Evolutionary conservation across 2,329 filamentous ascomycete genomes (phyloP), one percentile per base, ranked within the genome.

Genomic region (Aspergillus sp.): DNA sequence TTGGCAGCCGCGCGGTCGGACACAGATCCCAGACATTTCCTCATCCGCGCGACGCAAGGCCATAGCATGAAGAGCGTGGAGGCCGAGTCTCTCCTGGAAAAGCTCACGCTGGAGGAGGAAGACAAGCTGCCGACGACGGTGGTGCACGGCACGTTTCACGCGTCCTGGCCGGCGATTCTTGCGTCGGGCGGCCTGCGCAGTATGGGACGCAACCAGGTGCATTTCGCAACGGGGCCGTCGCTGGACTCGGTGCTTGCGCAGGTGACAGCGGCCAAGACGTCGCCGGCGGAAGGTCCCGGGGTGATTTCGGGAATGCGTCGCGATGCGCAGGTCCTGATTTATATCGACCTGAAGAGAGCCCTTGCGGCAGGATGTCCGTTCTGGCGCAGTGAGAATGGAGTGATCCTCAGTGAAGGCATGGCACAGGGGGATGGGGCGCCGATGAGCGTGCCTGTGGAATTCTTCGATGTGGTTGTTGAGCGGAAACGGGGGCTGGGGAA

Each of bases 11-110:
- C 65, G 21, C 69, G 73, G 44, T 55, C 70, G 7, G 77, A 88
- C 49, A 79, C 88, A 0, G 76, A 88, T 46, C 80, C 89, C 0
- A 71, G 79, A 0, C 80, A 88, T 70, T 97, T 87, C 77, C 80
- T 95, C 29, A 97, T 99, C 74, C 91, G 94, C 64, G 94, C 94
- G 23, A 96, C 95, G 67, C 94, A 97, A 76, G 94, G 94, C 50
- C 94, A 97, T 77, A 91, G 85, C 63, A 89, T 99, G 67, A 84
- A 85, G 65, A 75, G 86, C 5, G 62, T 87, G 32, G 87, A 89
- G 23, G 84, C 84, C n/a, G 83, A 87, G 44, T 81, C 81, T 0
- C 80, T 95, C 2, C 82, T 96, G 3, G 81, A 78, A 17, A 85
- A 87, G 5, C 78, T 97, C 52, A 86, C 84, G 1, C 66, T 83